Evolutionary conservation across 139 green algal genomes (phyloP).

Genomic region (Auxenochlorella protothecoides): DNA sequence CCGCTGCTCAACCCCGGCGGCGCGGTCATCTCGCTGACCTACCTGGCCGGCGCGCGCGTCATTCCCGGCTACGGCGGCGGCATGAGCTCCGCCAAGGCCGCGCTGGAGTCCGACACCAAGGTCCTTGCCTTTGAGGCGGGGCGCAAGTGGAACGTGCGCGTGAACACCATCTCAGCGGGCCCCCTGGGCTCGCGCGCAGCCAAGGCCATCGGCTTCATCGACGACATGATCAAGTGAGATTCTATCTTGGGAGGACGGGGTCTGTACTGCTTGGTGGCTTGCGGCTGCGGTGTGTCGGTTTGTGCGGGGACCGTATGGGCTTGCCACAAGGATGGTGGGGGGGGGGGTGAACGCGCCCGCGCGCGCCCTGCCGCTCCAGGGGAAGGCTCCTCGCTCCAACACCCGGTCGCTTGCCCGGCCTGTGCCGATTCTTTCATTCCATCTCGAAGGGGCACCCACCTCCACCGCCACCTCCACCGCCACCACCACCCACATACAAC

Average conservation of each 20-base stretch:
- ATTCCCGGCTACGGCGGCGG: constrained; percentile 97
- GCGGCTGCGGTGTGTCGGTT: too few relatives aligned
- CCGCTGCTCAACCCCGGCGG: constrained; percentile 66
- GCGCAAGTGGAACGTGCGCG: constrained; percentile 75
- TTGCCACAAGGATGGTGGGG: too few relatives aligned
- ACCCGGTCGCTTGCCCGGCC: too few relatives aligned
- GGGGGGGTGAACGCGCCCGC: too few relatives aligned
- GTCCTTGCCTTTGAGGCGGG: constrained; percentile 96
- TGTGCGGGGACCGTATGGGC: too few relatives aligned
- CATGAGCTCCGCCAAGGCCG: constrained; percentile 94
- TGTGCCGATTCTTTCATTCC: too few relatives aligned
- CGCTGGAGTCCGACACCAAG: constrained; percentile 90
- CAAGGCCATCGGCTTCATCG: constrained; percentile 99
- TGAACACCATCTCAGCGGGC: constrained; percentile 82
- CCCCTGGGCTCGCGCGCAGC: constrained; percentile 88
- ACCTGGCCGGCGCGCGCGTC: constrained; percentile 81
- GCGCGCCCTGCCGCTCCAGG: too few relatives aligned
- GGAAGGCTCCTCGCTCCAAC: too few relatives aligned
- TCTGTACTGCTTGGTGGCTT: background rate
- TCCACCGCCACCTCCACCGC: too few relatives aligned
- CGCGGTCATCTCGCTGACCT: constrained; percentile 87
- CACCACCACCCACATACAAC: too few relatives aligned
- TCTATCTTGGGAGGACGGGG: background rate
- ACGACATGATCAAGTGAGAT: constrained; percentile 94
- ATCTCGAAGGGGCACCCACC: too few relatives aligned